Percentiles rank a stretch among this genome's conserved stretches.
phyloP scores from a whole-genome alignment of 352 stramenopile genomes.

The Phytophthora megakarya region DNA sequence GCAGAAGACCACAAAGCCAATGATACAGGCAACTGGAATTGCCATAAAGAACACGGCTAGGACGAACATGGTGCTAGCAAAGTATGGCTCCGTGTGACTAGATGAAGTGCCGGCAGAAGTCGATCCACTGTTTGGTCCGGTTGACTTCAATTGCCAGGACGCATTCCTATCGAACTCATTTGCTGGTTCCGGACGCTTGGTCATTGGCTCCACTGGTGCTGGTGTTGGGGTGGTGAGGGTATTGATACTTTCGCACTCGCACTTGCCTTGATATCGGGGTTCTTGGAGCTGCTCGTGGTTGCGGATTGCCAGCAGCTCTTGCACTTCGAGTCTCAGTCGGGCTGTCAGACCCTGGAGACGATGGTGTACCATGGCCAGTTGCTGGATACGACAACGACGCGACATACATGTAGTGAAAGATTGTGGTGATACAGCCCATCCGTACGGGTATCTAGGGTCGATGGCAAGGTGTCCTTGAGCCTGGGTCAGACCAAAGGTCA shows the following conservation, averaged over 20 bases:
- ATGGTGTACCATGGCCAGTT: too few species aligned
- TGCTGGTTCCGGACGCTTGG: neutral
- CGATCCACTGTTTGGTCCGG: constrained; percentile 7
- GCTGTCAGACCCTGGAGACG: neutral
- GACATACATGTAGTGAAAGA: neutral
- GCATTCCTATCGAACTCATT: neutral
- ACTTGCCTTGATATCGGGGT: constrained; percentile 12
- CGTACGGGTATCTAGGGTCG: constrained; percentile 8
- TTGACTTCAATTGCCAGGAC: constrained; percentile 21
- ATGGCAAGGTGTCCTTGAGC: constrained; percentile 20
- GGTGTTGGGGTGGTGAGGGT: neutral
- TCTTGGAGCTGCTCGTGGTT: constrained; percentile 5
- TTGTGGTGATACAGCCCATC: neutral
- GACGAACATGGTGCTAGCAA: constrained; percentile 30
- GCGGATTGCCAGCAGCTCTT: constrained; percentile 12
- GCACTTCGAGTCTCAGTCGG: constrained; percentile 22
- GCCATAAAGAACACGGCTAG: constrained; percentile 32
- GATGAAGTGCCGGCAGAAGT: neutral
- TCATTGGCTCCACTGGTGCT: constrained; percentile 12
- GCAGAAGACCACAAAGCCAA: constrained; percentile 32
- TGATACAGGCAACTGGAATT: constrained; percentile 25
- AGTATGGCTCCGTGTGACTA: constrained; percentile 12
- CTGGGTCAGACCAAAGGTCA: constrained; percentile 9
- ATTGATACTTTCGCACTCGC: constrained; percentile 23
- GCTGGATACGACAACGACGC: too few species aligned